Percentiles rank a stretch among this genome's conserved stretches.
Conservation (phyloP, 2,329 filamentous ascomycete genomes). For the Ceratocystis albifundus region DNA sequence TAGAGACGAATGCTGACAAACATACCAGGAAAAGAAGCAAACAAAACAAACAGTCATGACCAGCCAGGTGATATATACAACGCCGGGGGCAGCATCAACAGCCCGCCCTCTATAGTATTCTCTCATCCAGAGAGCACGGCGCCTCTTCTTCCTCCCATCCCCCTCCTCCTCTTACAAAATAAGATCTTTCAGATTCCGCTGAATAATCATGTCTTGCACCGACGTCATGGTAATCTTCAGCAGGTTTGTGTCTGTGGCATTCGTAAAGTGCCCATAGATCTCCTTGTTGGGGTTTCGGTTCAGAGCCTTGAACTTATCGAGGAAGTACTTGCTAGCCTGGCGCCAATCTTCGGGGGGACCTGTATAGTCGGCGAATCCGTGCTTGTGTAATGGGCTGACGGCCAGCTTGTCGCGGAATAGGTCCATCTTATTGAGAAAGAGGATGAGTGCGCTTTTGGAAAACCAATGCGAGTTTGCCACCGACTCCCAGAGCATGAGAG, state of each 20-base stretch:
- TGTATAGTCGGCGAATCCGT: conserved; percentile 68
- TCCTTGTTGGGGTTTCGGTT: conserved; percentile 57
- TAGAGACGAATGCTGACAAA: neutral
- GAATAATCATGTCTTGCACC: conserved; percentile 79
- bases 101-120: neutral
- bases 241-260: conserved; percentile 57
- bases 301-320: conserved; percentile 66
- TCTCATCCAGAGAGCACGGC: neutral
- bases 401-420: conserved; percentile 67
- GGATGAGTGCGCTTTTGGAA: conserved; percentile 65
- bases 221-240: conserved; percentile 78
- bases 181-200: conserved; percentile 68
- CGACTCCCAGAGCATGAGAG: conserved; percentile 75
- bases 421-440: conserved; percentile 83
- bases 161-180: conserved; percentile 43
- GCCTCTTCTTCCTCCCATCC: neutral
- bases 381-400: conserved; percentile 57
- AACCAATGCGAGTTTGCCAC: conserved; percentile 83
- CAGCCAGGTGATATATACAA: neutral
- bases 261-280: conserved; percentile 52
- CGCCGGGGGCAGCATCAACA: neutral
- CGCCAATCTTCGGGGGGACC: conserved; percentile 61
- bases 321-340: conserved; percentile 67
- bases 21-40: neutral
- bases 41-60: neutral